Evolutionary conservation across 2,329 filamentous ascomycete genomes (phyloP), one percentile per base, ranked within the genome.

Genomic region (Alternaria consortialis): DNA sequence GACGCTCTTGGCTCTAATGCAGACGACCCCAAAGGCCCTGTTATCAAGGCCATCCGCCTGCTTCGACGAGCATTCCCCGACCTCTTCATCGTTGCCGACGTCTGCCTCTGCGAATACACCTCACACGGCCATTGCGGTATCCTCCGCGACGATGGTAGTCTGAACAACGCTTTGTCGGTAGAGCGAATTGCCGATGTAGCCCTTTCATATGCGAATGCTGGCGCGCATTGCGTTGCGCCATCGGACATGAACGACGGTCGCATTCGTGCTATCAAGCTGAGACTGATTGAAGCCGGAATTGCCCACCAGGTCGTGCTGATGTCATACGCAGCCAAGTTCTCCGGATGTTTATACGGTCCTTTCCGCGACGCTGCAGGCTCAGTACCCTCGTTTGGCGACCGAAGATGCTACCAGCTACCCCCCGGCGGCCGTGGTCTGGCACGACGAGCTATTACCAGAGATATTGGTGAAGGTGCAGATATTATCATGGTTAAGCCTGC

Each of bases 401-500:
- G 95, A 71, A 90, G 91, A 78, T 98, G 95, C 86, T 99, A 99
- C 83, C 95, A 99, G 82, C 87, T 99, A 11, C 95, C 95, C 1
- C 93, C 93, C 0, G 94, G 94, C 63, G 95, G 94, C 27, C 90
- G 95, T 52, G 95, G 95, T 34, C 88, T 99, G 44, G 95, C 95
- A 15, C 89, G 95, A 67, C 88, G 95, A 69, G 95, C 95, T 50
- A 97, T 99, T 67, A 83, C 88, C 40, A 88, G 95, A 69, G 95
- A 99, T 77, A 94, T 99, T 69, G 86, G 86, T 66, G 95, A 99
- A 81, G 95, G 95, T 27, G 95, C 95, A 20, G 95, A 99, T 75
- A 93, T 97, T 70, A 97, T 99, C 81, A 97, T 99, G 94, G 95
- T 99, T 64, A 99, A 99, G 85, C 95, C 95, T 2, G 95, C 95